Percentiles rank a stretch among this genome's conserved stretches.
phyloP scores from a whole-genome alignment of 768 basidiomycete genomes.

The Sistotremastrum niveocremeum region DNA sequence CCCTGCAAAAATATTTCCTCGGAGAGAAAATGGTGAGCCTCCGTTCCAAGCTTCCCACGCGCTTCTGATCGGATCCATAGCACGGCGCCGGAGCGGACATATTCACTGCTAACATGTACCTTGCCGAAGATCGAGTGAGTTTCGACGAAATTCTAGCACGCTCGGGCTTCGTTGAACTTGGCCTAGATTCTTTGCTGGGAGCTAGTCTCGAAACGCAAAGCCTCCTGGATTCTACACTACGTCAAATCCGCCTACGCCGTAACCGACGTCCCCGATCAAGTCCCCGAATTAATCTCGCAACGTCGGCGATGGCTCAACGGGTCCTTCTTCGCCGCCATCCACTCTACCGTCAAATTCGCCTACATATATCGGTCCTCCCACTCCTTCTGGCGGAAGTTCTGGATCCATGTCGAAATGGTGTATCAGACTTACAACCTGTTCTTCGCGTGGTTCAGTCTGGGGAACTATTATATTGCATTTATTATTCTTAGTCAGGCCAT shows the following conservation, averaged over 20 bases:
- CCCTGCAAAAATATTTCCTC: constrained; percentile 89
- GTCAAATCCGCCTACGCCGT: constrained; percentile 90
- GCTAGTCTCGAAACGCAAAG: constrained; percentile 85
- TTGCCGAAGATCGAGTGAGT: constrained; percentile 74
- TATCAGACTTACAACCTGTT: constrained; percentile 86
- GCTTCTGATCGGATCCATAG: constrained; percentile 14
- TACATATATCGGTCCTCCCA: constrained; percentile 92
- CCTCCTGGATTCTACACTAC: constrained; percentile 88
- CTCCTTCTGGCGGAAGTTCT: constrained; percentile 68
- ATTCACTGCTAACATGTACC: constrained; percentile 94
- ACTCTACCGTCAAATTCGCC: constrained; percentile 84
- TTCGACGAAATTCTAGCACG: not conserved
- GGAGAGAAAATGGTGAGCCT: constrained; percentile 77
- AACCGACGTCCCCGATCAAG: constrained; percentile 88
- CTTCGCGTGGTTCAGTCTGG: constrained; percentile 89
- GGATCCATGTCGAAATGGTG: constrained; percentile 89
- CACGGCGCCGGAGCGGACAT: constrained; percentile 80
- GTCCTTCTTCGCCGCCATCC: constrained; percentile 94
- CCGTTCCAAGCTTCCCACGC: not conserved
- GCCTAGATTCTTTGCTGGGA: constrained; percentile 89
- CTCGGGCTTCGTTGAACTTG: constrained; percentile 8
- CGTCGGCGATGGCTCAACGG: constrained; percentile 95
- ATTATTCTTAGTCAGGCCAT: constrained; percentile 61
- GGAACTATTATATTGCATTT: constrained; percentile 89
- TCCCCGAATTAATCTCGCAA: constrained; percentile 90